These are phyloP conservation scores for Limnomonas spitsbergensis DNA, from an alignment of 139 green algal genomes.

Conservation along the genomic window DNA sequence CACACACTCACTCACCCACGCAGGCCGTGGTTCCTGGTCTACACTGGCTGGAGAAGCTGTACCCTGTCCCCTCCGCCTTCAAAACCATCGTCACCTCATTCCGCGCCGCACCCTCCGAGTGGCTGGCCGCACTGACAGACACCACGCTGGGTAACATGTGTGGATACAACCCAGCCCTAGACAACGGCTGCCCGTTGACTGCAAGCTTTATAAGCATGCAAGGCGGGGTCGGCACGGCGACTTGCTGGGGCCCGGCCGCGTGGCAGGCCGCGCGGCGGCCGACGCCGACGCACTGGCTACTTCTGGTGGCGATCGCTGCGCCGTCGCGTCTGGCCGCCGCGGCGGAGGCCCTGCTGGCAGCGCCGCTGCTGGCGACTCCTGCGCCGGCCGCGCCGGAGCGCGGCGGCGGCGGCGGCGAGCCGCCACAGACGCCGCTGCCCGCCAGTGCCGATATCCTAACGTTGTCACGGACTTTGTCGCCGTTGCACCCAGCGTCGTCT, in stretches of 20 bases:
- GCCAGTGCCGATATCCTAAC: too few species aligned
- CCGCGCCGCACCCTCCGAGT: neutral
- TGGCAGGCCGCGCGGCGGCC: neutral
- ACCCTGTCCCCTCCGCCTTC: slow-evolving; percentile 9
- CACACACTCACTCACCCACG: neutral
- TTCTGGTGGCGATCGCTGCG: slow-evolving; percentile 1
- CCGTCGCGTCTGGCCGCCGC: neutral
- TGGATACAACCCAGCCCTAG: too few species aligned
- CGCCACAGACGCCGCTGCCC: too few species aligned
- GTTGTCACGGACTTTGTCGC: too few species aligned
- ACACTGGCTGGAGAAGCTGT: slow-evolving; percentile 5
- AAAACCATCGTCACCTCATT: neutral
- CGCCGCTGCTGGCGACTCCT: neutral
- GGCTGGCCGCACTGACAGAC: neutral
- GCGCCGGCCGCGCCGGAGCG: too few species aligned
- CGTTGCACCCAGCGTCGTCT: too few species aligned
- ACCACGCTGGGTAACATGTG: neutral
- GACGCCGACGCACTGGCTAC: neutral
- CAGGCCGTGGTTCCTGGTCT: neutral
- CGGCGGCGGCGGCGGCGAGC: too few species aligned
- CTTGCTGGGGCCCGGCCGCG: neutral
- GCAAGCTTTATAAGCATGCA: neutral
- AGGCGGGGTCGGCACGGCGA: neutral
- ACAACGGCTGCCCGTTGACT: neutral
- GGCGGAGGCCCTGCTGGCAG: neutral